These are phyloP conservation scores for Dictyostelium intermedium DNA, from an alignment of 78 protist species.

Conservation along the genomic window DNA sequence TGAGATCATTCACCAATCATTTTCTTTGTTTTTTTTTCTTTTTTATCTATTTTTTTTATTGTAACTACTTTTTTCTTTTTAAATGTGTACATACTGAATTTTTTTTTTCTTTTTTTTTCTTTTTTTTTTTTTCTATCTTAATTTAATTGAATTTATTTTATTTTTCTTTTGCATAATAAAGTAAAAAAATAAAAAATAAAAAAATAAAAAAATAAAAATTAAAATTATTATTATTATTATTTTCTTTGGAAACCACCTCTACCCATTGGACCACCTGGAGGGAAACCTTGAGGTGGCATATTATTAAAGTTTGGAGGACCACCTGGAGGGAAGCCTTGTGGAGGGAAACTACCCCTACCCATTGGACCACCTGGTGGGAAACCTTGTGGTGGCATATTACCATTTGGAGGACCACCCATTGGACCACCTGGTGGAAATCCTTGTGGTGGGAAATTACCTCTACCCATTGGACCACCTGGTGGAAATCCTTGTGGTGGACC, in stretches of 20 bases:
- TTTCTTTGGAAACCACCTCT: constrained; percentile 33
- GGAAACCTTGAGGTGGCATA: constrained; percentile 49
- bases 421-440: constrained; percentile 23
- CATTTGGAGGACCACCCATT: neutral
- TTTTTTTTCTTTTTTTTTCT: no score
- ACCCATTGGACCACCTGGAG: constrained; percentile 48
- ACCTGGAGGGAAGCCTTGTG: constrained; percentile 73
- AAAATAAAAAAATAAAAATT: no score
- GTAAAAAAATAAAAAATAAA: no score
- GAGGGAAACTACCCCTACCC: constrained; percentile 22
- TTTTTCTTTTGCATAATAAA: no score
- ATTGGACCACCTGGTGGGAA: constrained; percentile 23
- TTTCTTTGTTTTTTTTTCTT: no score
- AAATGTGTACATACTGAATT: neutral
- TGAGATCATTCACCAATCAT: neutral
- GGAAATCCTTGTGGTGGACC: constrained; percentile 46
- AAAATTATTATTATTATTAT: neutral
- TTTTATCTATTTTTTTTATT: no score
- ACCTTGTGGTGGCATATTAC: constrained; percentile 27
- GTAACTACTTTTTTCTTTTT: no score
- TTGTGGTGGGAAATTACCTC: constrained; percentile 31
- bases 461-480: constrained; percentile 39
- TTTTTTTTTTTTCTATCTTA: no score
- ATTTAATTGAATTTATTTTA: neutral
- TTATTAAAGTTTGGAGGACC: constrained; percentile 40